Conservation (phyloP, 1,139 yeast species). For the Candida neerlandica region DNA sequence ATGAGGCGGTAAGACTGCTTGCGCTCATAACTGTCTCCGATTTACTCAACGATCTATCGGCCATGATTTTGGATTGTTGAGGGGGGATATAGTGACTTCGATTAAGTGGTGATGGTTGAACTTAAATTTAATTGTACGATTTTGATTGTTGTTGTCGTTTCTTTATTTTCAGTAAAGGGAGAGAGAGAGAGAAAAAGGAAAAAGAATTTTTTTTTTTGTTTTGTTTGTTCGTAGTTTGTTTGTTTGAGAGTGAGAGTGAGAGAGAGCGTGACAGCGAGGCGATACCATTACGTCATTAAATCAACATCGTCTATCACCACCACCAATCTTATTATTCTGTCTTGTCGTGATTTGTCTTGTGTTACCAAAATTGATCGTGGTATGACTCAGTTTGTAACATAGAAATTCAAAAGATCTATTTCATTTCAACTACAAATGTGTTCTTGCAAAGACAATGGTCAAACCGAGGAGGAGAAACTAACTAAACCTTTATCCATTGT, state of each 20-base stretch:
- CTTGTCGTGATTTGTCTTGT: no score
- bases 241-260: background rate
- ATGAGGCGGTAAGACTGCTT: slow-evolving; percentile 3
- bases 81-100: background rate
- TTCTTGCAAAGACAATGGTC: no score
- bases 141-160: background rate
- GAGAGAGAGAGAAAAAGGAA: no score
- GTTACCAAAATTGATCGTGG: background rate
- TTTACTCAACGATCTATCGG: slow-evolving; percentile 4
- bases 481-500: no score
- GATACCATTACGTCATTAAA: background rate
- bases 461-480: no score
- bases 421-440: no score
- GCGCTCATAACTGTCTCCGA: background rate
- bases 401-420: background rate
- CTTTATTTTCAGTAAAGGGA: background rate
- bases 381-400: background rate
- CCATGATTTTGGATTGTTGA: background rate
- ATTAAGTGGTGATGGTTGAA: background rate
- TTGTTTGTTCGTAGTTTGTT: background rate
- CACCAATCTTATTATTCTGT: no score
- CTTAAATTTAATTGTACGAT: background rate
- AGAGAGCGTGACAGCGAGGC: background rate
- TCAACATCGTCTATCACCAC: background rate
- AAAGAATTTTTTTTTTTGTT: background rate